Conservation (phyloP, 2,329 filamentous ascomycete genomes). For the Aspergillus brasiliensis region DNA sequence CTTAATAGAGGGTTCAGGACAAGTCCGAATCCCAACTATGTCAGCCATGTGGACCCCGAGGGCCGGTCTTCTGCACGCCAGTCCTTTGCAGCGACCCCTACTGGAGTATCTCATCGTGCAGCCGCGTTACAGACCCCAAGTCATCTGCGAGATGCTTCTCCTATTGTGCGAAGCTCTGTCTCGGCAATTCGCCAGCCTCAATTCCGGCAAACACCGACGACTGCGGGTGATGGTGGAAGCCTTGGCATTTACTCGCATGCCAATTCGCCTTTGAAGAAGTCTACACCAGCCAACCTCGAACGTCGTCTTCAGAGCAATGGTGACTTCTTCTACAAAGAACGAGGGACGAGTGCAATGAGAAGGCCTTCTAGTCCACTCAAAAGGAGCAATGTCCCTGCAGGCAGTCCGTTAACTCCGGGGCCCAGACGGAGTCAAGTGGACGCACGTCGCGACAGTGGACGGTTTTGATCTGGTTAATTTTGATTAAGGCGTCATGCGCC, state of each 20-base stretch:
- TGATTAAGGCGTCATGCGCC: constrained; percentile 7
- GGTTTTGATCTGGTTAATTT: constrained; percentile 23
- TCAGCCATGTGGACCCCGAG: constrained; percentile 71
- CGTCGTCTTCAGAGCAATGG: constrained; percentile 43
- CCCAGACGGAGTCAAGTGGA: constrained; percentile 38
- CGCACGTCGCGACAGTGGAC: constrained; percentile 33
- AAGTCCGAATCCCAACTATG: constrained; percentile 80
- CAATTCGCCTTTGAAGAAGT: constrained; percentile 81
- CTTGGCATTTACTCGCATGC: constrained; percentile 79
- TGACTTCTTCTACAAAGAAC: constrained; percentile 40
- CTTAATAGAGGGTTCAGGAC: constrained; percentile 77
- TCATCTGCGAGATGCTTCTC: constrained; percentile 52
- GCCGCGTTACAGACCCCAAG: constrained; percentile 42
- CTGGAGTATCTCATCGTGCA: constrained; percentile 37
- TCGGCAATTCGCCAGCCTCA: constrained; percentile 58
- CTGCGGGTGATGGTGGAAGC: constrained; percentile 68
- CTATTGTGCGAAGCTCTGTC: constrained; percentile 42
- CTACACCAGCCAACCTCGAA: constrained; percentile 61
- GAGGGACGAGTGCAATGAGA: constrained; percentile 40
- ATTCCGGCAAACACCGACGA: constrained; percentile 48
- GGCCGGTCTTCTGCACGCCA: constrained; percentile 42
- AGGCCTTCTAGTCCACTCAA: constrained; percentile 47
- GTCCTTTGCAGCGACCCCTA: constrained; percentile 47
- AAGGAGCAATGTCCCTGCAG: constrained; percentile 42
- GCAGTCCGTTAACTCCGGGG: constrained; percentile 35